These are phyloP conservation scores for Populus tremula DNA, from an alignment of 345 rosid genomes.

Conservation along the genomic window DNA sequence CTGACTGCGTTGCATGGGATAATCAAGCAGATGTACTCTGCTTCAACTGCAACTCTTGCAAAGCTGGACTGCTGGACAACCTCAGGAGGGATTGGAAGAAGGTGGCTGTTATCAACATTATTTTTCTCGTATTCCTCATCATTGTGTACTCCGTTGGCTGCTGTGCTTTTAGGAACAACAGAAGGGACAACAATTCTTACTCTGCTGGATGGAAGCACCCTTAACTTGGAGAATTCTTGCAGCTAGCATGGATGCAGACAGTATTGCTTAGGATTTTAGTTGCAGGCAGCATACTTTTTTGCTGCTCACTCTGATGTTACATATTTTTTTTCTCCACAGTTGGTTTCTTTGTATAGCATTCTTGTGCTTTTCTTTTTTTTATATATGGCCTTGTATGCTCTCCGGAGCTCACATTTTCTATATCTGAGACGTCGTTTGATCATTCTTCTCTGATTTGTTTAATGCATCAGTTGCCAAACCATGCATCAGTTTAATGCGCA, in stretches of 20 bases:
- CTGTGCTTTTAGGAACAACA: constrained; percentile 81
- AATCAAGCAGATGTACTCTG: constrained; percentile 42
- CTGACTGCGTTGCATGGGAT: constrained; percentile 61
- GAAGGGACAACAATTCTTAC: constrained; percentile 41
- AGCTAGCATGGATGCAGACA: neutral
- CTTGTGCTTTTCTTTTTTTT: neutral
- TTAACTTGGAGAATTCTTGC: constrained; percentile 1
- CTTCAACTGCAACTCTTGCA: constrained; percentile 79
- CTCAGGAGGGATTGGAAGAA: constrained; percentile 70
- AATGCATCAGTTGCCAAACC: neutral
- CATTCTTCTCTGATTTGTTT: neutral
- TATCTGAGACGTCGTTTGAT: neutral
- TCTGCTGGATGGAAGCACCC: constrained; percentile 22
- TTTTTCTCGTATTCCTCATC: constrained; percentile 71
- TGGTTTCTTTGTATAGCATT: neutral
- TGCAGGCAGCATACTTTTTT: neutral
- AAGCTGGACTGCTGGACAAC: constrained; percentile 79
- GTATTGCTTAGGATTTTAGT: neutral
- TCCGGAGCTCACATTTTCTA: neutral
- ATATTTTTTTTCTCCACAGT: neutral
- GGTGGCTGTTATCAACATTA: constrained; percentile 58
- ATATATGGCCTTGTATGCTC: neutral
- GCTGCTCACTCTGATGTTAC: neutral
- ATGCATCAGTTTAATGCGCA: neutral
- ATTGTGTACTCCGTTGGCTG: constrained; percentile 70